These are phyloP conservation scores for Cryptococcus amylolentus DNA, from an alignment of 1,284 basidiomycete species.

Conservation along the genomic window DNA sequence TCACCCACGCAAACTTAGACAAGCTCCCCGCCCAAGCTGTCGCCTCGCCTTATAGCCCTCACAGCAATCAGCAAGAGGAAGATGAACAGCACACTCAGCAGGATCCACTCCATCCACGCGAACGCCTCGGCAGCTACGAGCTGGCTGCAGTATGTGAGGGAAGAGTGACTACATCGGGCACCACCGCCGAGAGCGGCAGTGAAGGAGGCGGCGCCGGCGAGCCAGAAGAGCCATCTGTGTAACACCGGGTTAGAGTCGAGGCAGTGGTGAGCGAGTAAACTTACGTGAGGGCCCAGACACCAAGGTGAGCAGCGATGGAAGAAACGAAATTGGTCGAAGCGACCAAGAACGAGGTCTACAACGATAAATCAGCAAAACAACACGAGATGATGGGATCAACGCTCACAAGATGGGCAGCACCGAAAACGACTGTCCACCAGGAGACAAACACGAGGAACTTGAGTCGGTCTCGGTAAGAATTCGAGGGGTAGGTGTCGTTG, in stretches of 20 bases:
- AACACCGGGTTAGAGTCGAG: not conserved
- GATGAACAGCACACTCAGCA: constrained; percentile 38
- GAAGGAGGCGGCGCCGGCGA: constrained; percentile 40
- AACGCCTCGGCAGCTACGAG: constrained; percentile 47
- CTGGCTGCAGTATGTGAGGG: constrained; percentile 40
- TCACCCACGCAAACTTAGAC: constrained; percentile 1
- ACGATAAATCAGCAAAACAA: not conserved
- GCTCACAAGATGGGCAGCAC: constrained; percentile 37
- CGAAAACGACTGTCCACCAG: constrained; percentile 50
- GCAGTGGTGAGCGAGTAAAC: constrained; percentile 5
- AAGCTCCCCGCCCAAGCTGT: constrained; percentile 33
- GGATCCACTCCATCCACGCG: constrained; percentile 49
- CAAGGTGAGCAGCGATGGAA: constrained; percentile 45
- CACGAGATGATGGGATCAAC: not conserved
- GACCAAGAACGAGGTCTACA: constrained; percentile 35
- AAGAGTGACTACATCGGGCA: constrained; percentile 28
- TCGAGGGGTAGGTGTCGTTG: constrained; percentile 34
- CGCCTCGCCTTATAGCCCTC: constrained; percentile 36
- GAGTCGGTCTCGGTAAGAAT: constrained; percentile 40
- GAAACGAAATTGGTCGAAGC: constrained; percentile 31
- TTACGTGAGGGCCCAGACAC: constrained; percentile 44
- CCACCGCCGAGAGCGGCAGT: constrained; percentile 45
- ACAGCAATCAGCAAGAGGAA: constrained; percentile 32
- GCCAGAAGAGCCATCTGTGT: constrained; percentile 50
- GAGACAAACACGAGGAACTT: constrained; percentile 49